phyloP scores from a whole-genome alignment of 768 basidiomycete species.

The Collybia sordida region DNA sequence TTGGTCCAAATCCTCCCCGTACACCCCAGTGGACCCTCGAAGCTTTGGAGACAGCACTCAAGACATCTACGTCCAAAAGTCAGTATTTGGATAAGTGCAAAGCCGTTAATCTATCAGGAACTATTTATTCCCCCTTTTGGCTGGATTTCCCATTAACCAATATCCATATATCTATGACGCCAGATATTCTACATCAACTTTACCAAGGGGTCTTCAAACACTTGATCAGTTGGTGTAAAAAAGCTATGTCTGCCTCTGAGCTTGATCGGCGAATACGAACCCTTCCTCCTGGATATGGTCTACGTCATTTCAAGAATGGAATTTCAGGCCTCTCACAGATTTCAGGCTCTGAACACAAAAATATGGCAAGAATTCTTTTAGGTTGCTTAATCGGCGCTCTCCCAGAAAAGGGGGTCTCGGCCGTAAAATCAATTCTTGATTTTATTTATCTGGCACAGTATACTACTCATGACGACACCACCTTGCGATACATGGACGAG shows the following conservation, averaged over 20 bases:
- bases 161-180: not conserved
- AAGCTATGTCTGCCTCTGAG: not conserved
- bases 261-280: not conserved
- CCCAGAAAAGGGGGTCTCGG: constrained; percentile 15
- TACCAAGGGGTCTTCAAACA: constrained; percentile 26
- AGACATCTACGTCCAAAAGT: constrained; percentile 14
- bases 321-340: constrained; percentile 38
- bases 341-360: constrained; percentile 42
- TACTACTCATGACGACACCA: constrained; percentile 21
- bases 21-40: constrained; percentile 6
- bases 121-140: not conserved
- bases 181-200: not conserved
- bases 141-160: not conserved
- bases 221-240: not conserved
- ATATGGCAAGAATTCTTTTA: constrained; percentile 33
- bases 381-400: constrained; percentile 24
- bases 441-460: constrained; percentile 35
- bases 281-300: constrained; percentile 4
- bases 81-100: constrained; percentile 9
- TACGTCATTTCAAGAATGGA: constrained; percentile 41
- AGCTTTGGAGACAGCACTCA: constrained; percentile 17
- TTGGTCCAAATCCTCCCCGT: constrained; percentile 3
- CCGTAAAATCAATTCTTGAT: constrained; percentile 26
- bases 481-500: constrained; percentile 20
- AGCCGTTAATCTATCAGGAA: constrained; percentile 1